phyloP scores from a whole-genome alignment of 192 early-diverging fungal species.

The Coemansia sp. region DNA sequence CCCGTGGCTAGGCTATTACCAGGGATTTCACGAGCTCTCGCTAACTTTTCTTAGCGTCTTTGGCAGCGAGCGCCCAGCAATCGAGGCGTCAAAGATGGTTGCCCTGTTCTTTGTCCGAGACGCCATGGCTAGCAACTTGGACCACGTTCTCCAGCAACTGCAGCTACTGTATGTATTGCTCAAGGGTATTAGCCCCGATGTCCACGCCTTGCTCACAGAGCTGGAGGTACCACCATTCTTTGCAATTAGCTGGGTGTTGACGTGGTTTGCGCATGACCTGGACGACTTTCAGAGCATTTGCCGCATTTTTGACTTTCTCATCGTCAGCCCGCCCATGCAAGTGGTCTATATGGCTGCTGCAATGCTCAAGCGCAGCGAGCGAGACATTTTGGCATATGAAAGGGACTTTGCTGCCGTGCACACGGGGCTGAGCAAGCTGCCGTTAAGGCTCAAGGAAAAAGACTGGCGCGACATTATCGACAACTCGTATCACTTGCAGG shows the following conservation, averaged over 20 bases:
- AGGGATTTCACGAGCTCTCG: conserved; percentile 56
- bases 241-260: conserved; percentile 68
- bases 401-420: conserved; percentile 45
- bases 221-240: conserved; percentile 62
- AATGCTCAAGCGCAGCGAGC: conserved; percentile 34
- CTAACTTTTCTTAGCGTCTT: conserved; percentile 56
- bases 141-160: conserved; percentile 36
- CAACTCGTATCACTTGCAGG: conserved; percentile 32
- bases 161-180: conserved; percentile 36
- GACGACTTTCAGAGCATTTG: conserved; percentile 46
- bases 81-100: conserved; percentile 54
- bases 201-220: conserved; percentile 31
- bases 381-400: conserved; percentile 25
- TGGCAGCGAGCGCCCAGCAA: conserved; percentile 53
- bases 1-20: conserved; percentile 68
- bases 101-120: conserved; percentile 57
- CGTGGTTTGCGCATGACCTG: conserved; percentile 75
- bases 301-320: conserved; percentile 64
- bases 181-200: conserved; percentile 15
- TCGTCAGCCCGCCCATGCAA: conserved; percentile 61
- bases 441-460: not conserved
- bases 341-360: conserved; percentile 62
- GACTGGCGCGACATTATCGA: conserved; percentile 33
- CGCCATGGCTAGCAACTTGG: conserved; percentile 42
- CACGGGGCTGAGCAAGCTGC: conserved; percentile 31